Evolutionary conservation across 2,329 filamentous ascomycete genomes (phyloP).

Genomic region (Cylindrodendrum hubeiense): DNA sequence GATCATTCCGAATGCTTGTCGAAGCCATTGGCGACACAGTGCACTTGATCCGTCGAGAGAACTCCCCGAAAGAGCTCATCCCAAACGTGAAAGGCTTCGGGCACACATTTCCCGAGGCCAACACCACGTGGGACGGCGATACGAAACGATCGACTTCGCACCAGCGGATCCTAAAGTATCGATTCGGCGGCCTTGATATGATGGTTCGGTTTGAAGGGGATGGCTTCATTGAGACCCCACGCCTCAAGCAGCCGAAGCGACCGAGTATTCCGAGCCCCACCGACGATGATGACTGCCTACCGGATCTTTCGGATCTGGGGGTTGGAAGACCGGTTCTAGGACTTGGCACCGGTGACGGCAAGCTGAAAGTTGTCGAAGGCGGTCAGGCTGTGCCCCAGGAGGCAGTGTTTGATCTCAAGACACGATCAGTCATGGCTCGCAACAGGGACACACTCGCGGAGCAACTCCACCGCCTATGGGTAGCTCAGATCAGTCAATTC

Average conservation of each 20-base stretch:
- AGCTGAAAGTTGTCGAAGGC: slow-evolving; percentile 35
- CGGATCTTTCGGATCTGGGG: slow-evolving; percentile 18
- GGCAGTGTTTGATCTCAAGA: slow-evolving; percentile 59
- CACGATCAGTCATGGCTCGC: slow-evolving; percentile 46
- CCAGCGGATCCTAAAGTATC: slow-evolving; percentile 71
- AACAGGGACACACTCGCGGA: slow-evolving; percentile 45
- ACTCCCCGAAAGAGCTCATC: slow-evolving; percentile 69
- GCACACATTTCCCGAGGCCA: slow-evolving; percentile 74
- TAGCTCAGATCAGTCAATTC: slow-evolving; percentile 53
- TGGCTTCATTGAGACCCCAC: slow-evolving; percentile 37
- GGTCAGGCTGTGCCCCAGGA: slow-evolving; percentile 48
- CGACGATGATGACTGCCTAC: not conserved
- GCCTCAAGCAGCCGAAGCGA: not conserved
- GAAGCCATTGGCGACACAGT: slow-evolving; percentile 68
- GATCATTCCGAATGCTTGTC: slow-evolving; percentile 69
- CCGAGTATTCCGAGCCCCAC: not conserved
- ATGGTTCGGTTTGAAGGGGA: slow-evolving; percentile 47
- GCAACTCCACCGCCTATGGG: slow-evolving; percentile 58
- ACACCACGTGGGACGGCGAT: slow-evolving; percentile 72
- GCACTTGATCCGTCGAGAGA: slow-evolving; percentile 74
- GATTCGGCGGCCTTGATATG: slow-evolving; percentile 57
- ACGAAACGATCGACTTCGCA: slow-evolving; percentile 69
- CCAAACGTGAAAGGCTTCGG: slow-evolving; percentile 69
- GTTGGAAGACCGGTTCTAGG: slow-evolving; percentile 9
- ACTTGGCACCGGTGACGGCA: not conserved